Evolutionary conservation across 2,329 filamentous ascomycete genomes (phyloP), one percentile per base, ranked within the genome.

Genomic region (Colletotrichum sidae): DNA sequence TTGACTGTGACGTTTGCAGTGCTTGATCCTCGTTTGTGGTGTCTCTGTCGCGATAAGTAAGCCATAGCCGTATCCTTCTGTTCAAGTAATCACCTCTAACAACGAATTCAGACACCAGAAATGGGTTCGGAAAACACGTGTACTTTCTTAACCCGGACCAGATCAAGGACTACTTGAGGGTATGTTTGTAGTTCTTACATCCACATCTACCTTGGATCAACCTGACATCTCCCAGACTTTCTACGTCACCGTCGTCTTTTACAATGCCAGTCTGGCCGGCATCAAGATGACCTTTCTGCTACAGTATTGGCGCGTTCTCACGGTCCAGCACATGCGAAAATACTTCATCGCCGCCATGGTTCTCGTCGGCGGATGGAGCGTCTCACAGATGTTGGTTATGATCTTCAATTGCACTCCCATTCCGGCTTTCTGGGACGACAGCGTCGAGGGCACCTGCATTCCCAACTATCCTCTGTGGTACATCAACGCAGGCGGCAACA

Each of bases 231-330:
- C 6, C 6, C 54, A 77, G 75, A 67, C 61, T 3, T 72, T 78
- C 57, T 78, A 72, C 64, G 52, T 74, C 15, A 70, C 72, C 2
- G 71, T 77, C 37, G 58, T 78, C 8, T 60, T 73, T 15, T 79
- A 78, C 68, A 74, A 74, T 50, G 51, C 68, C 8, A 67, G 70
- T 33, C 69, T 79, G 2, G 52, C 70, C 41, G 66, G 70, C 33
- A 71, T 76, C 61, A 80, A 79, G 60, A 71, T 75, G 54, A 76
- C 76, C 1, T 76, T 80, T 44, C 69, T 79, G 35, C 65, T 77
- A 8, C 77, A 79, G 63, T 80, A 79, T 70, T 75, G 75, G 45
- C 76, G 78, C 25, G 70, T 78, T 9, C 74, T 74, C 8, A 67
- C 68, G 6, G 58, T 79, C n/a, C 70, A 72, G 15, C 69, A 70